phyloP scores from a whole-genome alignment of 2,329 filamentous ascomycete genomes.

The Venturiaceae sp. region DNA sequence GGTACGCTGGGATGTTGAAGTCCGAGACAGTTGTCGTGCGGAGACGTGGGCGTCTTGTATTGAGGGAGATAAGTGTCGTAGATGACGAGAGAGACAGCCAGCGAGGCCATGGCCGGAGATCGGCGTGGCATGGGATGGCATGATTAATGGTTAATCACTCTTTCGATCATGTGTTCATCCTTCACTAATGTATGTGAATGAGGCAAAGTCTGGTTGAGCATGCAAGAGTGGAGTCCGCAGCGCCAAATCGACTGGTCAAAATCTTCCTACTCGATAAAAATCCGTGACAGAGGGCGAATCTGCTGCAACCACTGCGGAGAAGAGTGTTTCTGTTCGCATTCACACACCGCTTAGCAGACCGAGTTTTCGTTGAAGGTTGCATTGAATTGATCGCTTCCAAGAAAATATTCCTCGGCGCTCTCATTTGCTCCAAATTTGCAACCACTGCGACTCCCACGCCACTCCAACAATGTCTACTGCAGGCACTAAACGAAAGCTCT shows the following conservation, averaged over 20 bases:
- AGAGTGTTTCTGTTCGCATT: not conserved
- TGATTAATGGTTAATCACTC: not conserved
- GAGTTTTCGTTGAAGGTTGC: not conserved
- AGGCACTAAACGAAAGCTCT: constrained; percentile 2
- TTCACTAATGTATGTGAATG: not conserved
- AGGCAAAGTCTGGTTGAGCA: not conserved
- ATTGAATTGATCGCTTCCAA: not conserved
- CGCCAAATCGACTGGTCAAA: not conserved
- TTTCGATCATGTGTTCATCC: not conserved
- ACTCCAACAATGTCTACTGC: not conserved
- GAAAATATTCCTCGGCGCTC: not conserved
- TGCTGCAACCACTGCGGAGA: not conserved
- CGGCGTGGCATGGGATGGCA: not conserved
- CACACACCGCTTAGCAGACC: not conserved
- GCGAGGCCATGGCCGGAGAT: not conserved
- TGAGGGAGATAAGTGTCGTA: not conserved
- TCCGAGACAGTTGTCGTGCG: not conserved
- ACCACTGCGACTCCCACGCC: not conserved
- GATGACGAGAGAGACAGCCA: not conserved
- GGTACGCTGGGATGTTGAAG: not conserved
- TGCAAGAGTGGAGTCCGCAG: not conserved
- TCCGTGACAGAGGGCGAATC: not conserved
- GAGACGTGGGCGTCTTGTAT: too few species aligned
- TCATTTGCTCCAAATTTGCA: not conserved
- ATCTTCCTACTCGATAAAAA: not conserved